Evolutionary conservation across 257 asterid species (phyloP), one percentile per base, ranked within the genome.

Genomic region (Rauvolfia tetraphylla): DNA sequence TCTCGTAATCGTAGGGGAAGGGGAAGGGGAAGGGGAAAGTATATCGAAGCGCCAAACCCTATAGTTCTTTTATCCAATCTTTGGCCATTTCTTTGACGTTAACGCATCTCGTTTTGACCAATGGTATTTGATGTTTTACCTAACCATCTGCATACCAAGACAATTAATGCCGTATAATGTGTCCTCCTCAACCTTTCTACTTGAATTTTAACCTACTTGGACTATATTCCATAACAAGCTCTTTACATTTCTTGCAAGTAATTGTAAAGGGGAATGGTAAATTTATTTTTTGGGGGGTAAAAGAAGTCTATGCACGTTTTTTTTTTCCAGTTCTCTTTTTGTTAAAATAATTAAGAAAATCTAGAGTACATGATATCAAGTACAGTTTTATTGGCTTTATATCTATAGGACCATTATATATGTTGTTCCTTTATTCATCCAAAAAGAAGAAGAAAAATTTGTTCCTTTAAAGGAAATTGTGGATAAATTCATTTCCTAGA

Each of bases 71-170:
- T 46, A 44, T 61, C 18, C 71, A 11, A 75, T 29, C 20, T 75
- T 65, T 75, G 73, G 73, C 65, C 53, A 65, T 13, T 48, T 29
- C 51, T 34, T 65, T 61, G 78, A 59, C 73, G 49, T 61, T 4
- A 48, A 31, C 39, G 13, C 7, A 23, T 36, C 13, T 69, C 39
- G 59, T 74, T 49, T 49, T 78, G n/a, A n/a, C n/a, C n/a, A n/a
- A n/a, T n/a, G n/a, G n/a, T n/a, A n/a, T n/a, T n/a, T n/a, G 85
- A 81, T 73, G 86, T 81, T 76, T 73, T 78, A 84, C 87, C 88
- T 71, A 82, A 84, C 82, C 27, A 72, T 68, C 22, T 44, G 14
- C 51, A 53, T 51, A 59, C 68, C 39, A 7, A 59, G 15, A 7
- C 7, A n/a, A 34, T 42, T 31, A 54, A 15, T 29, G 59, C 27